Conservation (phyloP, 2,329 filamentous ascomycete species). For the Phyllosticta citrichinensis region DNA sequence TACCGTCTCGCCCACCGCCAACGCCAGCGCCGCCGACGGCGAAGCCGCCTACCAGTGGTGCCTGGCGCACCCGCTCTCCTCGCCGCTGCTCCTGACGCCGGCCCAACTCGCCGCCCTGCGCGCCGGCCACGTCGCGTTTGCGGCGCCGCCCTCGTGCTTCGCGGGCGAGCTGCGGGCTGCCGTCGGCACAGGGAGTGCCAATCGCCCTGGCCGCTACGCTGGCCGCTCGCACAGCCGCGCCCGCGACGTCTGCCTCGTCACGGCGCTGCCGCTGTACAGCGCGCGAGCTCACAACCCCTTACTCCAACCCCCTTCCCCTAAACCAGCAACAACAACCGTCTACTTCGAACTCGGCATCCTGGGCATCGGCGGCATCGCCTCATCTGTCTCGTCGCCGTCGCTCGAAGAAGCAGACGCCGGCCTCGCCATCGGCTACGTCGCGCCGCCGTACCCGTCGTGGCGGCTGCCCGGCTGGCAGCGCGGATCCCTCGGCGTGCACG, state of each 20-base stretch:
- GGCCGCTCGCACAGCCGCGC: constrained; percentile 35
- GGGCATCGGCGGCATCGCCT: constrained; percentile 25
- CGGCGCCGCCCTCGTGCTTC: constrained; percentile 19
- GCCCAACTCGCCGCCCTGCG: constrained; percentile 40
- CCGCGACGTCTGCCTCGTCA: constrained; percentile 54
- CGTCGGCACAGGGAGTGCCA: not conserved
- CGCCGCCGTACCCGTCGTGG: constrained; percentile 67
- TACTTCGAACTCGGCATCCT: constrained; percentile 64
- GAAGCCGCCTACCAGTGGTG: constrained; percentile 60
- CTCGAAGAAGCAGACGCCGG: constrained; percentile 38
- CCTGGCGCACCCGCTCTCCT: constrained; percentile 45
- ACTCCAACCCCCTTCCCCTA: constrained; percentile 27
- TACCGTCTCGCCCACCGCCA: constrained; percentile 57
- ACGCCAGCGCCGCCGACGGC: constrained; percentile 56
- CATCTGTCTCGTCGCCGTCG: constrained; percentile 12
- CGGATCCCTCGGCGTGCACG: constrained; percentile 64
- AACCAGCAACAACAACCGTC: constrained; percentile 33
- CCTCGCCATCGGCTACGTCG: constrained; percentile 60
- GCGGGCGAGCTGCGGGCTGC: constrained; percentile 2
- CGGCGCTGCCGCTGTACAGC: constrained; percentile 60
- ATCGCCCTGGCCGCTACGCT: constrained; percentile 27
- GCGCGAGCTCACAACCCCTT: constrained; percentile 50
- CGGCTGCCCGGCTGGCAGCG: constrained; percentile 74
- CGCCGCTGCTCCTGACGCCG: constrained; percentile 40
- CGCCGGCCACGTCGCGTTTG: constrained; percentile 38